A percentile compares a stretch with the other conserved stretches of the same genome.
These are phyloP conservation scores for Mycena haematopus DNA, from an alignment of 768 basidiomycete species.

Conservation along the genomic window DNA sequence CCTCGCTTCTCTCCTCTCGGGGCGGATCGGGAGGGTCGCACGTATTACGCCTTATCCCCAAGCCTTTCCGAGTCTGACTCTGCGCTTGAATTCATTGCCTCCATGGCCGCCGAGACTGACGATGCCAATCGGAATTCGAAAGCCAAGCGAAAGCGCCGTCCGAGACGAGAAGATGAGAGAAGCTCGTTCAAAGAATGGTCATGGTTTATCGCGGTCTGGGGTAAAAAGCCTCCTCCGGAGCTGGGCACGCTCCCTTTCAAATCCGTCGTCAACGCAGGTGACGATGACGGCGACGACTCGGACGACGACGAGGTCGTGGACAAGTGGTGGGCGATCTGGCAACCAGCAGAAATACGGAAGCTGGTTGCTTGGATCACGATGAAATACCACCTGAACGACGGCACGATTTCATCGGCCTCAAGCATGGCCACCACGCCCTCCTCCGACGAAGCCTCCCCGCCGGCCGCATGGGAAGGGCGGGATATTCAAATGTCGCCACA, in stretches of 20 bases:
- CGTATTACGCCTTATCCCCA: slow-evolving; percentile 73
- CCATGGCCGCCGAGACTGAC: slow-evolving; percentile 34
- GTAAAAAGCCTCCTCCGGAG: slow-evolving; percentile 50
- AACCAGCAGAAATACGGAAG: slow-evolving; percentile 67
- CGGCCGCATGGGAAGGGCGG: slow-evolving; percentile 27
- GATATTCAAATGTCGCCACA: slow-evolving; percentile 26
- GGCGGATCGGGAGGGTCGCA: slow-evolving; percentile 67
- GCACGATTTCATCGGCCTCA: slow-evolving; percentile 28
- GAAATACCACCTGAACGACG: slow-evolving; percentile 51
- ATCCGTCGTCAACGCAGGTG: slow-evolving; percentile 30
- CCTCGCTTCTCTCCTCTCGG: slow-evolving; percentile 70
- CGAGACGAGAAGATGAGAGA: slow-evolving; percentile 56
- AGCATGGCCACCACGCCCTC: slow-evolving; percentile 12
- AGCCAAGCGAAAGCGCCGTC: slow-evolving; percentile 48
- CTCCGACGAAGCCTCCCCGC: slow-evolving; percentile 9
- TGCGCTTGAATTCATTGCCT: slow-evolving; percentile 47
- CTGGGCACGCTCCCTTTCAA: slow-evolving; percentile 35
- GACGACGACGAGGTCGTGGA: slow-evolving; percentile 50
- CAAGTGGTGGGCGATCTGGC: slow-evolving; percentile 81
- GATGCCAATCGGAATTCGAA: slow-evolving; percentile 43
- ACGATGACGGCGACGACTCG: slow-evolving; percentile 36
- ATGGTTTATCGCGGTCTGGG: slow-evolving; percentile 82
- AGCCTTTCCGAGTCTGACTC: slow-evolving; percentile 62
- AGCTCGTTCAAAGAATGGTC: slow-evolving; percentile 65
- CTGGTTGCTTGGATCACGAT: slow-evolving; percentile 69